phyloP scores from a whole-genome alignment of 2,329 filamentous ascomycete genomes.

The Pestalotiopsis sp. region DNA sequence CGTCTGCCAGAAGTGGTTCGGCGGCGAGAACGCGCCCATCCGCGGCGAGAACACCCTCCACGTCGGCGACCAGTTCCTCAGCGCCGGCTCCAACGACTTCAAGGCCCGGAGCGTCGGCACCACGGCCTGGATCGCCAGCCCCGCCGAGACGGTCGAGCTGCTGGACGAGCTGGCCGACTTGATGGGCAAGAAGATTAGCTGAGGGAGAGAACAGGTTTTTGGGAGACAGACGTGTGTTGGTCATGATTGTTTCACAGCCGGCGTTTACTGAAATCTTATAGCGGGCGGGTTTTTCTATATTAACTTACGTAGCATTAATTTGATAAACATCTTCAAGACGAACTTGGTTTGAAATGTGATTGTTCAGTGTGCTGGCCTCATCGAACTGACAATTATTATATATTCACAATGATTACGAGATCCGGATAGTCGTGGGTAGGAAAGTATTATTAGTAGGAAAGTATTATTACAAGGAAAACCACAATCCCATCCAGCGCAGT shows the following conservation, averaged over 20 bases:
- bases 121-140: slow-evolving; percentile 96
- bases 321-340: too few relatives aligned
- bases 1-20: slow-evolving; percentile 89
- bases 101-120: slow-evolving; percentile 90
- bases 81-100: slow-evolving; percentile 95
- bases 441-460: too few relatives aligned
- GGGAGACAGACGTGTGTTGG: neutral
- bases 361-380: neutral
- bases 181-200: slow-evolving; percentile 48
- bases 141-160: slow-evolving; percentile 84
- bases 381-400: neutral
- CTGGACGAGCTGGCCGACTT: slow-evolving; percentile 78
- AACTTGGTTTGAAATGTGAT: neutral
- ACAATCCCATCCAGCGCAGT: neutral
- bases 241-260: neutral
- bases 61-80: slow-evolving; percentile 96
- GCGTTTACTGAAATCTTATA: neutral
- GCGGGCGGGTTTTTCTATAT: neutral
- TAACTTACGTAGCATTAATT: neutral
- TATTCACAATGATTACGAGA: neutral
- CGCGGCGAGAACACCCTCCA: slow-evolving; percentile 81
- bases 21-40: slow-evolving; percentile 49
- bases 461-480: too few relatives aligned
- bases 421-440: neutral
- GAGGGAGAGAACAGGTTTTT: neutral